Conservation (phyloP, 1,284 basidiomycete species). For the Ceratobasidium sp. region DNA sequence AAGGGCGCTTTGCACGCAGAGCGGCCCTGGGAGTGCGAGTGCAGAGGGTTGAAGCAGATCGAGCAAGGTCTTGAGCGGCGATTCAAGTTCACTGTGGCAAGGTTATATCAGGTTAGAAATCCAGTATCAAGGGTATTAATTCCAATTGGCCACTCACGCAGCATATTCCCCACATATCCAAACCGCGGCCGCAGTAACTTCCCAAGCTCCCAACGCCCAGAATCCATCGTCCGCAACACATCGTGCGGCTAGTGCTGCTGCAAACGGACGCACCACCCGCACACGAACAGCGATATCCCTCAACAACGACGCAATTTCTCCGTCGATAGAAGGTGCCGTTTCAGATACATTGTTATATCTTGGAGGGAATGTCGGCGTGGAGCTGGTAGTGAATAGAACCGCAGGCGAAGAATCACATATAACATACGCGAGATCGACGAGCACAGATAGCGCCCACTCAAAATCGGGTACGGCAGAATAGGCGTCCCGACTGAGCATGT, state of each 20-base stretch:
- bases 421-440: constrained; percentile 89
- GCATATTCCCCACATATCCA: constrained; percentile 97
- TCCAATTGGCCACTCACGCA: constrained; percentile 62
- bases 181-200: constrained; percentile 90
- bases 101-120: not conserved
- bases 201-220: constrained; percentile 61
- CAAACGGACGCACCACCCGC: constrained; percentile 76
- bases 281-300: constrained; percentile 90
- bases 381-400: not conserved
- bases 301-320: constrained; percentile 80
- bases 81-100: constrained; percentile 68
- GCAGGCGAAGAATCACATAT: constrained; percentile 51
- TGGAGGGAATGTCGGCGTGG: constrained; percentile 19
- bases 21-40: constrained; percentile 48
- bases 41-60: constrained; percentile 68
- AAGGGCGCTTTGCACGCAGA: constrained; percentile 83
- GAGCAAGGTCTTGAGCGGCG: constrained; percentile 74
- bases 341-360: not conserved
- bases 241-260: constrained; percentile 75
- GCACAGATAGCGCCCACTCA: constrained; percentile 95
- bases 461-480: constrained; percentile 93
- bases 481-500: constrained; percentile 81
- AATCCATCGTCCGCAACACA: constrained; percentile 77
- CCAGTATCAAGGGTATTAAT: not conserved
- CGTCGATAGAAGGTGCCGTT: constrained; percentile 65